These are phyloP conservation scores for Orbilia javanica DNA, from an alignment of 2,329 filamentous ascomycete genomes.

Conservation along the genomic window DNA sequence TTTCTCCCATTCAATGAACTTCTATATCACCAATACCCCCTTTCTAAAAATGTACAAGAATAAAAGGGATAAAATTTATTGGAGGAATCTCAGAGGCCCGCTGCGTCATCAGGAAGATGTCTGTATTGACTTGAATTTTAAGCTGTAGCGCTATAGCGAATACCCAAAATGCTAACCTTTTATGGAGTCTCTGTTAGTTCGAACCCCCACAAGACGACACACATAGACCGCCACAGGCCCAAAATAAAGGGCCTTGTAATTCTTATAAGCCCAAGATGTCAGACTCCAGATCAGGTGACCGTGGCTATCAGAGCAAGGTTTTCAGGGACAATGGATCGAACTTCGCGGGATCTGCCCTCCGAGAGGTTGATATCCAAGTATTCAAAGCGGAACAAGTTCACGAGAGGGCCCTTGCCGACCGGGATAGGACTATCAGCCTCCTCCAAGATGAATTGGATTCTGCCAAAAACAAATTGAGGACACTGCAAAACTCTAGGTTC, in stretches of 20 bases:
- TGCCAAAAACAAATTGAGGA: conserved; percentile 42
- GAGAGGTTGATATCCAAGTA: conserved; percentile 40
- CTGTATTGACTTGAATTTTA: conserved; percentile 23
- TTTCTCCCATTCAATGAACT: background rate
- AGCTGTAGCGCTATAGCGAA: conserved; percentile 1
- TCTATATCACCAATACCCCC: background rate
- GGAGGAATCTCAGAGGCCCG: conserved; percentile 34
- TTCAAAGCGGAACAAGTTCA: conserved; percentile 29
- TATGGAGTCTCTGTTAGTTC: conserved; percentile 8
- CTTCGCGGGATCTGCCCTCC: conserved; percentile 24
- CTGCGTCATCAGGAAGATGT: conserved; percentile 51
- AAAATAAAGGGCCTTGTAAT: conserved; percentile 15
- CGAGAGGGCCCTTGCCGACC: conserved; percentile 28
- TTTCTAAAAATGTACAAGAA: conserved; percentile 35
- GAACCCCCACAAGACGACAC: conserved; percentile 4
- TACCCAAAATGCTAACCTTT: conserved; percentile 32
- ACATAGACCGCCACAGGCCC: background rate
- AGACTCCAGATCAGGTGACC: conserved; percentile 19
- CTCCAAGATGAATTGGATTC: conserved; percentile 36
- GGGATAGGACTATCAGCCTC: conserved; percentile 24
- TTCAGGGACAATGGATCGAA: conserved; percentile 35
- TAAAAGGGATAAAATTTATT: conserved; percentile 46
- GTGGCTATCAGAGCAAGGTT: conserved; percentile 36
- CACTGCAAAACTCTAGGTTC: conserved; percentile 46
- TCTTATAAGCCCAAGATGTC: conserved; percentile 38